Percentiles rank a stretch among this genome's conserved stretches.
Evolutionary conservation across 2,329 filamentous ascomycete genomes (phyloP).

Genomic region (Onygenales sp.): DNA sequence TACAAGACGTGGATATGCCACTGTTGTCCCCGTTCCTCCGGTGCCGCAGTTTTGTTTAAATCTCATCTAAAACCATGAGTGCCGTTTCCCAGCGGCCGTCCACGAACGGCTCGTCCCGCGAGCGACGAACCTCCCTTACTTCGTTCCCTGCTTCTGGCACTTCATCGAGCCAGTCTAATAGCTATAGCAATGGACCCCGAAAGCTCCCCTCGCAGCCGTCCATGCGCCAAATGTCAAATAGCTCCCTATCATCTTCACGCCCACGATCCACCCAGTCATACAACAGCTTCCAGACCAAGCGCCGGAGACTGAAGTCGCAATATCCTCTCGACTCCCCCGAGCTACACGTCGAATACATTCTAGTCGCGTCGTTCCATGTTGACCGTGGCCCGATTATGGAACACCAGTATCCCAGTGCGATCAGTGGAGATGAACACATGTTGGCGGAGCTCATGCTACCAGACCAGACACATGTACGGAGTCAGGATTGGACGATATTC

Average conservation of each 20-base stretch:
- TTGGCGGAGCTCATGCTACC: conserved; percentile 96
- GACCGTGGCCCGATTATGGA: conserved; percentile 96
- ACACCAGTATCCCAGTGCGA: conserved; percentile 89
- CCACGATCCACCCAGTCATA: conserved; percentile 25
- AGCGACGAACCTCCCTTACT: conserved; percentile 50
- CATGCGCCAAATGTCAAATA: conserved; percentile 43
- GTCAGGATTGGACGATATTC: conserved; percentile 98
- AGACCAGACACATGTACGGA: conserved; percentile 87
- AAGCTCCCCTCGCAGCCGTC: conserved; percentile 52
- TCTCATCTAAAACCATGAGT: conserved; percentile 21
- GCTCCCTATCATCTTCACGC: conserved; percentile 29
- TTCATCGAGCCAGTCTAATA: conserved; percentile 27
- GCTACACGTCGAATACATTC: conserved; percentile 97
- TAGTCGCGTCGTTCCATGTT: conserved; percentile 95
- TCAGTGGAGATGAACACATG: conserved; percentile 97
- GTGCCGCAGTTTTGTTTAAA: conserved; percentile 11
- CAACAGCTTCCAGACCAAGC: conserved; percentile 11
- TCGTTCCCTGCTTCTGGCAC: conserved; percentile 46
- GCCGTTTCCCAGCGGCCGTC: conserved; percentile 29
- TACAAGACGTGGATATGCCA: conserved; percentile 3
- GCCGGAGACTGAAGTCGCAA: conserved; percentile 53
- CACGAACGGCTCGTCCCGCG: conserved; percentile 27
- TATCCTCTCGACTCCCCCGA: conserved; percentile 66
- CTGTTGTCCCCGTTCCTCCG: conserved; percentile 6
- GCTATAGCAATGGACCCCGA: conserved; percentile 39